phyloP scores from a whole-genome alignment of 2,329 filamentous ascomycete genomes.

The Pseudocercospora musae region DNA sequence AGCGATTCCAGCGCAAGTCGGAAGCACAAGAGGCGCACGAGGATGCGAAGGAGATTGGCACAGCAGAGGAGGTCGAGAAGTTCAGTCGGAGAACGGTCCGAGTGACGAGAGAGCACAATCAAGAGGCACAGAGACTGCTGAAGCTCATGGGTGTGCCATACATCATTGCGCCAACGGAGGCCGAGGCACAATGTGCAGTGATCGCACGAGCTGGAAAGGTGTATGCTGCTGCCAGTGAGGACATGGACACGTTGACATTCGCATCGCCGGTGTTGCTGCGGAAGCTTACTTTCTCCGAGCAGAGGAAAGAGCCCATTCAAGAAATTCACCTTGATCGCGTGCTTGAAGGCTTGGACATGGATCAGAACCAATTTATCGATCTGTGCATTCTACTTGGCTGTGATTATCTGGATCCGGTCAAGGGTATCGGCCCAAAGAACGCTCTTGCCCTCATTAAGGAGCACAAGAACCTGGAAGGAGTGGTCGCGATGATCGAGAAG shows the following conservation, averaged over 20 bases:
- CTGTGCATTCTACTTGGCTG: slow-evolving; percentile 96
- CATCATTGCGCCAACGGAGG: slow-evolving; percentile 92
- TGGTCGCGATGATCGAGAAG: slow-evolving; percentile 75
- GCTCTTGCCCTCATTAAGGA: slow-evolving; percentile 93
- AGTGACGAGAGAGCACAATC: slow-evolving; percentile 95
- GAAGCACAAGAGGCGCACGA: slow-evolving; percentile 87
- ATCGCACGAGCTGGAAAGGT: slow-evolving; percentile 90
- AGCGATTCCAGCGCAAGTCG: slow-evolving; percentile 91
- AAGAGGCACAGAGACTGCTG: slow-evolving; percentile 84
- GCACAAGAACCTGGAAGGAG: slow-evolving; percentile 79
- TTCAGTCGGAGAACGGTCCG: slow-evolving; percentile 90
- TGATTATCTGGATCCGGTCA: slow-evolving; percentile 95
- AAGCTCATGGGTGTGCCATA: slow-evolving; percentile 96
- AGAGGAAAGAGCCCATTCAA: slow-evolving; percentile 94
- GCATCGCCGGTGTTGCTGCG: slow-evolving; percentile 85
- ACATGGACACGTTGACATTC: slow-evolving; percentile 98
- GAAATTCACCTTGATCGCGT: slow-evolving; percentile 88
- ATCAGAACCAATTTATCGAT: slow-evolving; percentile 87
- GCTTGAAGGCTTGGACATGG: slow-evolving; percentile 83
- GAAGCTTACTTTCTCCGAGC: slow-evolving; percentile 94
- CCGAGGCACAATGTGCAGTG: slow-evolving; percentile 92
- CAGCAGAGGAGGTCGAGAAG: slow-evolving; percentile 95
- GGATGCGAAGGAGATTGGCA: slow-evolving; percentile 95
- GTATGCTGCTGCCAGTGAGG: slow-evolving; percentile 92
- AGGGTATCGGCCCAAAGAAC: slow-evolving; percentile 87